phyloP scores from a whole-genome alignment of 2,329 filamentous ascomycete genomes.

The Colletotrichum tanaceti region DNA sequence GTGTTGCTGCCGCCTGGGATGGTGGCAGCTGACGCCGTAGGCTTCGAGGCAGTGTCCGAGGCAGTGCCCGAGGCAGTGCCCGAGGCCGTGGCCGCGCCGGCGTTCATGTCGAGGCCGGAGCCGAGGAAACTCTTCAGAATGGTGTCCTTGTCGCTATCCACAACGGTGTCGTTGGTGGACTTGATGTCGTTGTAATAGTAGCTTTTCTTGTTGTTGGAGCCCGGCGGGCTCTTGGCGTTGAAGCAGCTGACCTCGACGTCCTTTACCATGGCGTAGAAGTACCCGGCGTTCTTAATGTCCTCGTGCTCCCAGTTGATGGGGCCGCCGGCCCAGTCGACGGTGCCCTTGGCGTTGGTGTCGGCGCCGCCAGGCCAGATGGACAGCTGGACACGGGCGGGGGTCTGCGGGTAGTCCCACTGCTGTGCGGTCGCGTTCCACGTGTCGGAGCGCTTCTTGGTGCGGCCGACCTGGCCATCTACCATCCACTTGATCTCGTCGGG shows the following conservation, averaged over 20 bases:
- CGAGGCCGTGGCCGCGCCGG: conserved; percentile 46
- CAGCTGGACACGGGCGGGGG: conserved; percentile 88
- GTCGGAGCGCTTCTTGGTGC: conserved; percentile 77
- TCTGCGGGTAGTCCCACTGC: conserved; percentile 90
- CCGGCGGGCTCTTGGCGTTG: conserved; percentile 70
- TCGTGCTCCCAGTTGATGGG: conserved; percentile 85
- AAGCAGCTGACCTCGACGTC: conserved; percentile 90
- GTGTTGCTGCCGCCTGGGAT: conserved; percentile 49
- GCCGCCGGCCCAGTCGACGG: conserved; percentile 92
- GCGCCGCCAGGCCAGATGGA: conserved; percentile 96
- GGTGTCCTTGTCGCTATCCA: conserved; percentile 79
- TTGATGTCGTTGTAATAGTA: conserved; percentile 78
- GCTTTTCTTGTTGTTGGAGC: conserved; percentile 74
- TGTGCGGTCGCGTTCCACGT: conserved; percentile 89
- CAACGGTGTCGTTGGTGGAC: conserved; percentile 81
- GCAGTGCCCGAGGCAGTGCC: conserved; percentile 32
- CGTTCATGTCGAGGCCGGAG: conserved; percentile 80
- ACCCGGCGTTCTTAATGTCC: conserved; percentile 85
- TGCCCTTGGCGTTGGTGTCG: conserved; percentile 81
- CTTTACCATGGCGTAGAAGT: conserved; percentile 86
- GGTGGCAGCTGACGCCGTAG: conserved; percentile 38
- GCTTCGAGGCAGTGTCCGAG: conserved; percentile 16
- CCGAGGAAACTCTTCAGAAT: conserved; percentile 82
- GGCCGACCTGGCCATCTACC: conserved; percentile 82
- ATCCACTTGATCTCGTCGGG: conserved; percentile 88